Base-by-base conservation (phyloP, 192 early-diverging fungal genomes). In the Entrophospora sp. region DNA sequence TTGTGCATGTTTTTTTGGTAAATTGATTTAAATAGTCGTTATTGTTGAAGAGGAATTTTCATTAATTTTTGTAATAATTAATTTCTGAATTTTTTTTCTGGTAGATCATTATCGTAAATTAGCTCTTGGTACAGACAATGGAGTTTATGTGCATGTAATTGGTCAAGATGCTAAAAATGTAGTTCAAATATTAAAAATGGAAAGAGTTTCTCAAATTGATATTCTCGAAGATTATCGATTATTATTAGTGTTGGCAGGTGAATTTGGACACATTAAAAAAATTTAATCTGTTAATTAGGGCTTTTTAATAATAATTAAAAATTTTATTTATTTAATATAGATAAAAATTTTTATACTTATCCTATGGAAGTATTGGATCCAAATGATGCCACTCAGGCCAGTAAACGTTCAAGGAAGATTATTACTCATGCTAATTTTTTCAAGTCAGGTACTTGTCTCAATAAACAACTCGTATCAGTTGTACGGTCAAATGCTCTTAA, bases 171-270 rank as follows among this genome's bases (percentile, higher is more conserved):
- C 78, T 10, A 75, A 75, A 55, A 78, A 69, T 20, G 75, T 77
- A 62, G 67, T 75, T 62, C 69, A 73, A 65, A 76, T 86, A 32
- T 68, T 95, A 14, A 71, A 78, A 24, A 52, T 91, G 43, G 92
- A 93, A 55, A 86, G 85, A 68, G 86, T 95, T 43, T 80, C 75
- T 27, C 94, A 98, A 74, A 82, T 98, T 40, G 93, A 94, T 69
- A 86, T 92, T 36, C 67, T 96, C 51, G 85, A 87, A 68, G 81
- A 89, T n/a, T 82, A 81, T 67, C 85, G 87, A 28, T 81, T 92
- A 32, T 66, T 98, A 58, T 77, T 94, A 18, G 79, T 97, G 18
- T 74, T 96, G 12, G 84, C 93, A 5, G 92, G 89, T 81, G 86
- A 83, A 68, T 75, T 74, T 76, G 32, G 74, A 76, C 14, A 79